Evolutionary conservation across 768 basidiomycete genomes (phyloP).

Genomic region (Leccinellum rugosiceps): DNA sequence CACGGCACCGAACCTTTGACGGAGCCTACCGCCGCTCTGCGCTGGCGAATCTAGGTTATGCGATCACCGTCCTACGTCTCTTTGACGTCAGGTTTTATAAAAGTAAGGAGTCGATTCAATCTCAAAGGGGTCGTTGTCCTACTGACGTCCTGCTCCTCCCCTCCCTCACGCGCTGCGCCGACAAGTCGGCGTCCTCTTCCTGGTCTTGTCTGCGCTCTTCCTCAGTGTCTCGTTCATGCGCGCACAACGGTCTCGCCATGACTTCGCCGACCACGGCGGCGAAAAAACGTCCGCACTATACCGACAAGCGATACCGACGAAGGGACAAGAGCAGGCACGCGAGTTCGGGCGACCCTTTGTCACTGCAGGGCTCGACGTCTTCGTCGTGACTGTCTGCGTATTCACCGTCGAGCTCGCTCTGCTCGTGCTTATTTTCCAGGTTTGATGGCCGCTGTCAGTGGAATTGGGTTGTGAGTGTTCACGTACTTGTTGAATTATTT

Average conservation of each 20-base stretch:
- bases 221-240: constrained; percentile 58
- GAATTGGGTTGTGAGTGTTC: constrained; percentile 6
- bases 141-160: background rate
- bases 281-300: constrained; percentile 28
- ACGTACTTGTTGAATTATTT: background rate
- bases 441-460: constrained; percentile 20
- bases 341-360: constrained; percentile 76
- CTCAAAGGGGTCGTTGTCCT: background rate
- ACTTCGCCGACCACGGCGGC: constrained; percentile 65
- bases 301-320: constrained; percentile 45
- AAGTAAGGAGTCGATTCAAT: constrained; percentile 43
- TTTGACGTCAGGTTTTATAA: constrained; percentile 72
- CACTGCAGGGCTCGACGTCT: constrained; percentile 75
- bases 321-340: constrained; percentile 57
- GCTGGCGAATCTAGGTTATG: constrained; percentile 68
- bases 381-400: constrained; percentile 55
- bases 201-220: constrained; percentile 58
- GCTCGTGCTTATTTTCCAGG: constrained; percentile 54
- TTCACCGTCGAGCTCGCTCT: constrained; percentile 62
- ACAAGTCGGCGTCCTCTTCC: constrained; percentile 59
- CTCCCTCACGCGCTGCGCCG: background rate
- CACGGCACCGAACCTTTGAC: constrained; percentile 78
- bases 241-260: constrained; percentile 63
- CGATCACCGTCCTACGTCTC: constrained; percentile 71
- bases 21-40: constrained; percentile 80